Evolutionary conservation across 1,139 yeast genomes (phyloP).

Genomic region (Hyphopichia fennica): DNA sequence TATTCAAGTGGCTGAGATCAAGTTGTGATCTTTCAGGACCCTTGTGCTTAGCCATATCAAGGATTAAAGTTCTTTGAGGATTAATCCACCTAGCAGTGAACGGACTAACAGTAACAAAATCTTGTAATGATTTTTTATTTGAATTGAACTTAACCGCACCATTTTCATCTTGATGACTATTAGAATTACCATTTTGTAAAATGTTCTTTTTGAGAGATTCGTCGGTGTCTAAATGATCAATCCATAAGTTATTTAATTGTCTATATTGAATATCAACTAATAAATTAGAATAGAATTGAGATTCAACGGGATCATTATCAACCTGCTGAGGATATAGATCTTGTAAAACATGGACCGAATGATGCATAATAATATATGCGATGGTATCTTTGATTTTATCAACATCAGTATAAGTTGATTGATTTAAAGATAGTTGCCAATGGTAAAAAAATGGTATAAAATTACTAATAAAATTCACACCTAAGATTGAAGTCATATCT

Average conservation of each 20-base stretch:
- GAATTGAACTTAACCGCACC: conserved; percentile 9
- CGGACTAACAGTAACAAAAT: conserved; percentile 32
- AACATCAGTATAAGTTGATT: conserved; percentile 11
- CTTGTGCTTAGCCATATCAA: conserved; percentile 11
- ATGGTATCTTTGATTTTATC: conserved; percentile 32
- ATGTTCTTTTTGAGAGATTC: conserved; percentile 18
- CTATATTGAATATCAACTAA: conserved; percentile 30
- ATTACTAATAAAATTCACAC: conserved; percentile 47
- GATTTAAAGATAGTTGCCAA: conserved; percentile 35
- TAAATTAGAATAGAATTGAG: conserved; percentile 24
- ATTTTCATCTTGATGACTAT: conserved; percentile 8
- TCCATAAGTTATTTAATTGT: conserved; percentile 30
- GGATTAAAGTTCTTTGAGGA: conserved; percentile 27
- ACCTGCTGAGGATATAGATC: conserved; percentile 29
- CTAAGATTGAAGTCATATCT: conserved; percentile 34
- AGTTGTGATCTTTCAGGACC: conserved; percentile 5
- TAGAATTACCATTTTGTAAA: conserved; percentile 8
- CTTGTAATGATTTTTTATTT: conserved; percentile 22
- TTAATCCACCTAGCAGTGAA: conserved; percentile 36
- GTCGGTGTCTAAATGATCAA: conserved; percentile 20
- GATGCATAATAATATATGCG: conserved; percentile 31
- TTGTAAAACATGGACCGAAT: conserved; percentile 27
- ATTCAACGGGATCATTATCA: conserved; percentile 22
- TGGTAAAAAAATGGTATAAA: conserved; percentile 49
- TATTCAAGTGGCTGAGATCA: conserved; percentile 1